Percentiles rank a stretch among this genome's conserved stretches.
These are phyloP conservation scores for Podospora conica DNA, from an alignment of 495 filamentous ascomycete genomes.

Conservation along the genomic window DNA sequence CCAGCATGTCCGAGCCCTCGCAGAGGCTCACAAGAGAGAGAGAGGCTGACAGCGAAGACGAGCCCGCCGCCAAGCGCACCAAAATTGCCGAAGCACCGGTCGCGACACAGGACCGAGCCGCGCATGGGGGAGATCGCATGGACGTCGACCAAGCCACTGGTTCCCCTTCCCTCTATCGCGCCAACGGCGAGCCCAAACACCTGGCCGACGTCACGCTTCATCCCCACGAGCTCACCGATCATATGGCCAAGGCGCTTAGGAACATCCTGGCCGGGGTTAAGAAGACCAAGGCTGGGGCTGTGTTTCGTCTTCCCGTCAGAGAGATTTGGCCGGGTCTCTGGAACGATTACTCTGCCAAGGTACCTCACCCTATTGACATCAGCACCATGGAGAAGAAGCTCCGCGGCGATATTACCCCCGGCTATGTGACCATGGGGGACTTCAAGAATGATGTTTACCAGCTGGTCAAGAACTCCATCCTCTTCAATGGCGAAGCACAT, in stretches of 20 bases:
- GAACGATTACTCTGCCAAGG: conserved; percentile 62
- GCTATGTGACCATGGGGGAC: conserved; percentile 58
- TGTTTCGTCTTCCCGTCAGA: conserved; percentile 69
- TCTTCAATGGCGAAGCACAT: conserved; percentile 79
- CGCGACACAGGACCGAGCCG: conserved; percentile 22
- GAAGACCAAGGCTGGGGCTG: conserved; percentile 66
- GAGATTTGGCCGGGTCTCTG: conserved; percentile 43
- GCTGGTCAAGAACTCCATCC: conserved; percentile 66
- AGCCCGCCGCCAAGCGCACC: conserved; percentile 69
- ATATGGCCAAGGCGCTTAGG: conserved; percentile 42
- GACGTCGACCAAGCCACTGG: conserved; percentile 14
- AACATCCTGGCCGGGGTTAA: conserved; percentile 63
- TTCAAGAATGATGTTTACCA: conserved; percentile 66
- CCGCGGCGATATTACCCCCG: conserved; percentile 50
- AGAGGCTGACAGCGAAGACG: conserved; percentile 64
- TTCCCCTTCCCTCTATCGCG: not conserved
- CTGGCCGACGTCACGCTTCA: conserved; percentile 24
- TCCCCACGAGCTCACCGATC: conserved; percentile 36
- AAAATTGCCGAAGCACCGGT: conserved; percentile 39
- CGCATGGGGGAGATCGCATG: conserved; percentile 8
- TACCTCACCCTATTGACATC: conserved; percentile 78
- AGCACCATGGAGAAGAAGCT: conserved; percentile 73
- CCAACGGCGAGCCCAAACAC: conserved; percentile 15
- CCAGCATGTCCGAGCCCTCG: conserved; percentile 32
- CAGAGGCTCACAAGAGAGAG: conserved; percentile 62